A percentile compares a stretch with the other conserved stretches of the same genome.
These are phyloP conservation scores for Polymyxa betae DNA, from an alignment of 208 protist species.

Conservation along the genomic window DNA sequence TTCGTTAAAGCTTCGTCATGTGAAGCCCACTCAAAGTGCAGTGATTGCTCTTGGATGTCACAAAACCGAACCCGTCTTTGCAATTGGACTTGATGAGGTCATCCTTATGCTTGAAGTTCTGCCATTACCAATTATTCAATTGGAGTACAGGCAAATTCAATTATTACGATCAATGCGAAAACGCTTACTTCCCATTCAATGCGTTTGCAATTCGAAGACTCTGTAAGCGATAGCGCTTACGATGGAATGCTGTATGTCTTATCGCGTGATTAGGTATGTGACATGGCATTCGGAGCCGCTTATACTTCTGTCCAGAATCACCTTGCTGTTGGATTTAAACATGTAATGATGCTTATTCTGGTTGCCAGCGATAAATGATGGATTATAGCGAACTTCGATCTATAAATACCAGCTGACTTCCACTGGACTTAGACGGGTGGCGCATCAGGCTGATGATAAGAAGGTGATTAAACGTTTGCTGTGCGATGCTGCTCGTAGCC, in stretches of 20 bases:
- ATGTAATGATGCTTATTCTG: not conserved
- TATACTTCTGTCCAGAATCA: not conserved
- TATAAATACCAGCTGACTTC: conserved; percentile 11
- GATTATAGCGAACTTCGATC: not conserved
- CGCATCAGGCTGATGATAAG: not conserved
- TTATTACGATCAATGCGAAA: not conserved
- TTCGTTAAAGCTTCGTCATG: not conserved
- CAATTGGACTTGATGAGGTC: not conserved
- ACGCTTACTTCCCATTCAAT: not conserved
- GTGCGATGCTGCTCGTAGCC: not conserved
- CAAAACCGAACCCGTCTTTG: not conserved
- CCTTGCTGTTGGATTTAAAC: not conserved
- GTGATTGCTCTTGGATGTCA: not conserved
- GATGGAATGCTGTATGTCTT: not conserved
- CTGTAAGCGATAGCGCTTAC: not conserved
- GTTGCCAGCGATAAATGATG: not conserved
- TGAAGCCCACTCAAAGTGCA: not conserved
- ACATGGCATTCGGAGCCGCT: not conserved
- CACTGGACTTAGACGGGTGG: not conserved
- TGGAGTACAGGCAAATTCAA: not conserved
- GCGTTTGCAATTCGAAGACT: not conserved
- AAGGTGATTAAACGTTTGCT: conserved; percentile 4
- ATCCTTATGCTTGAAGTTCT: not conserved
- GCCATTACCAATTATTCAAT: not conserved
- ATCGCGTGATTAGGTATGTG: not conserved